Percentiles rank a stretch among this genome's conserved stretches.
Conservation (phyloP, 2,329 filamentous ascomycete genomes). For the Ophiostoma himal-ulmi region DNA sequence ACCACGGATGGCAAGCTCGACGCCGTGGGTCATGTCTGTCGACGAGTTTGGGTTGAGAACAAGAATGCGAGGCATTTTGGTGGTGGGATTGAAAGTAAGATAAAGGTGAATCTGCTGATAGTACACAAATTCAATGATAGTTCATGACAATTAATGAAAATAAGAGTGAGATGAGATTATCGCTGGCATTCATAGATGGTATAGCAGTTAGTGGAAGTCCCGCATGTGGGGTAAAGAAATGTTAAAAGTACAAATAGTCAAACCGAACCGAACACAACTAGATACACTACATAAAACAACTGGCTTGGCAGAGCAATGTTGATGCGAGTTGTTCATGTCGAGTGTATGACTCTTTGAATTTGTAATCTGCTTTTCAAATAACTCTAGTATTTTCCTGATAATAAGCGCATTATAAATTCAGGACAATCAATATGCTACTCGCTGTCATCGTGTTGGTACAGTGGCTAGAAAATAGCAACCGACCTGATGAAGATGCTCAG, state of each 20-base stretch:
- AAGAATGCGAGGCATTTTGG: constrained; percentile 45
- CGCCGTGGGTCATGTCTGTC: constrained; percentile 61
- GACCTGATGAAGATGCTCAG: no score
- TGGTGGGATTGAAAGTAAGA: not conserved
- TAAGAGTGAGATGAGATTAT: not conserved
- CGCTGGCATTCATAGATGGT: not conserved
- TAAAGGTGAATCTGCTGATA: not conserved
- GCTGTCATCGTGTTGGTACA: no score
- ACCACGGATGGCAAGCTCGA: constrained; percentile 46
- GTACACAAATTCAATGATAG: no score
- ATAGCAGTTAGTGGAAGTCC: not conserved
- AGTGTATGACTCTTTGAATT: no score
- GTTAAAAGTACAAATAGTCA: not conserved
- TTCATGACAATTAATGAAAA: not conserved
- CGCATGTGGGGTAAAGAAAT: constrained; percentile 1
- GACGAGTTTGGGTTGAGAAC: constrained; percentile 79
- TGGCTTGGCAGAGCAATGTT: not conserved
- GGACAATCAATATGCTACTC: no score
- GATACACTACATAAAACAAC: not conserved
- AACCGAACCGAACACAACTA: not conserved
- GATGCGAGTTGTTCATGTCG: not conserved
- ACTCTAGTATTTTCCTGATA: no score
- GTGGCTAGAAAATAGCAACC: no score
- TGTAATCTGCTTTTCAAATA: no score
- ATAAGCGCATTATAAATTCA: no score